Evolutionary conservation across 148 eudicot species (phyloP), one percentile per base, ranked within the genome.

Genomic region (Rhododendron vialii): DNA sequence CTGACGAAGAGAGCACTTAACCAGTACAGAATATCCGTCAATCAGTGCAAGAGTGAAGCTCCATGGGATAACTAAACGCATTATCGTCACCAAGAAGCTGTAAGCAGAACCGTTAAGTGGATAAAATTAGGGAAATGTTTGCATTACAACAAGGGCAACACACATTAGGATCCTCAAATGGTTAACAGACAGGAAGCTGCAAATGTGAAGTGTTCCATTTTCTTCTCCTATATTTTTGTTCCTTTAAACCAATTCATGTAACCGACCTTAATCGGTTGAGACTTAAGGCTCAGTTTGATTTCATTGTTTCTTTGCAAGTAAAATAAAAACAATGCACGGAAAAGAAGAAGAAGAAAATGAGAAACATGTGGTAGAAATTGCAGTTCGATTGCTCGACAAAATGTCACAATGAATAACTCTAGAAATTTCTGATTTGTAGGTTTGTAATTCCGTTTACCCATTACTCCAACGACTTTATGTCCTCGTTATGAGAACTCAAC

Each of bases 1-100:
- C 69, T 85, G 91, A 11, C 90, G 92, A 83, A 89, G 51, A 35
- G 93, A 90, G 84, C 88, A 87, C 73, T 88, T 90, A 82, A 86
- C 83, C 17, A 93, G 82, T 30, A 91, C 80, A 53, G 90, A 91
- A 88, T 93, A 93, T 36, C 86, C 91, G 84, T 91, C 93, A 17
- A 91, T 86, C 26, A 93, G 36, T 30, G 91, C 93, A 83, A 93
- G 76, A 26, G 91, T 89, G 77, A 93, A 87, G 82, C 95, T 93
- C 93, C 95, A 93, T 47, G 95, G 95, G 61, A 93, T 89, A 26
- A 91, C 93, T 63, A 93, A 86, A 45, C 95, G 92, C 95, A 93
- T 93, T 57, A 91, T 88, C 83, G 95, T 93, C 50, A 93, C 93
- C 89, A 90, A 89, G 79, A 88, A 91, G 87, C 93, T 93, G 89